phyloP scores from a whole-genome alignment of 1,139 yeast genomes.

The Suhomyces atakaporum region DNA sequence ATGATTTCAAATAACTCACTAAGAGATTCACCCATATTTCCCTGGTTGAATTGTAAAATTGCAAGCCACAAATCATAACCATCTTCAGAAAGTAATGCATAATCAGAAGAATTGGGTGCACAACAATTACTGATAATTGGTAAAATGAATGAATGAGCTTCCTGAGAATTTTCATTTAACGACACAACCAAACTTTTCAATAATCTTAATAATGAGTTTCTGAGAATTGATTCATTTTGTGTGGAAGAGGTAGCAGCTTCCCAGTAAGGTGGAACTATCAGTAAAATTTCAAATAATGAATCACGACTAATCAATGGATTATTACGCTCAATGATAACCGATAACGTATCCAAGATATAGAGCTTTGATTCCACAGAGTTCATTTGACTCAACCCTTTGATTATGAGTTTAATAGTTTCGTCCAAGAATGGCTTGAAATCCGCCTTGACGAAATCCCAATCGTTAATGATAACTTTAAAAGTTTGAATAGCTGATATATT shows the following conservation, averaged over 20 bases:
- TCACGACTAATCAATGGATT: conserved; percentile 58
- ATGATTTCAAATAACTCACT: conserved; percentile 48
- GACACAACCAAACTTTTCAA: conserved; percentile 66
- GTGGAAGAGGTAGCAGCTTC: conserved; percentile 44
- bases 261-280: conserved; percentile 76
- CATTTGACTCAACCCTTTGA: conserved; percentile 49
- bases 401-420: conserved; percentile 50
- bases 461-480: conserved; percentile 68
- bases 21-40: conserved; percentile 34
- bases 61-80: conserved; percentile 85
- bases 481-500: conserved; percentile 75
- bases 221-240: conserved; percentile 65
- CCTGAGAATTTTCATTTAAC: conserved; percentile 57
- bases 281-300: conserved; percentile 55
- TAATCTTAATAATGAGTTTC: conserved; percentile 70
- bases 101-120: conserved; percentile 54
- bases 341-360: conserved; percentile 65
- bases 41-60: conserved; percentile 59
- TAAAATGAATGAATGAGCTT: conserved; percentile 63
- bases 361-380: conserved; percentile 72
- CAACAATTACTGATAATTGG: conserved; percentile 73
- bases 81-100: conserved; percentile 75
- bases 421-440: conserved; percentile 68
- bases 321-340: conserved; percentile 64
- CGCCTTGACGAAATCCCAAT: conserved; percentile 78